Evolutionary conservation across 2,329 filamentous ascomycete species (phyloP).

Genomic region (Botrytis pseudocinerea): DNA sequence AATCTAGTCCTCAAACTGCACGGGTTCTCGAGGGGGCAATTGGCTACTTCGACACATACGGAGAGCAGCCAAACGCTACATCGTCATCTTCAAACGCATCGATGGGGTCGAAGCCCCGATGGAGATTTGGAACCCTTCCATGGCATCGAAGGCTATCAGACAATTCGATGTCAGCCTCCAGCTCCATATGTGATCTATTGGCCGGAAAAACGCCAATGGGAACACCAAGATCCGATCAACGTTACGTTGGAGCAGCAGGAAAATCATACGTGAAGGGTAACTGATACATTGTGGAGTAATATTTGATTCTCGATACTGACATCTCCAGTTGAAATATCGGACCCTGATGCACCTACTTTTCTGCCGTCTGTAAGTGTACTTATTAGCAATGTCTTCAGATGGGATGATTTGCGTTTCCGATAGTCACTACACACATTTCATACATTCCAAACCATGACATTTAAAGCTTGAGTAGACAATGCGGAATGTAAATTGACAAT

Average conservation of each 20-base stretch:
- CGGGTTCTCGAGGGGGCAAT: conserved; percentile 34
- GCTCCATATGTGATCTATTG: conserved; percentile 38
- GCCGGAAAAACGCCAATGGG: conserved; percentile 36
- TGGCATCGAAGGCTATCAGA: conserved; percentile 39
- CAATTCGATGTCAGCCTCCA: conserved; percentile 38
- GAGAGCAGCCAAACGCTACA: not conserved
- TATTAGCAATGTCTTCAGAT: too few species aligned
- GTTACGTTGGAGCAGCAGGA: conserved; percentile 30
- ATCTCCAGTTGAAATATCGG: conserved; percentile 35
- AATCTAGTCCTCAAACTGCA: conserved; percentile 30
- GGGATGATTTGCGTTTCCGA: not conserved
- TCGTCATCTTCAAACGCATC: conserved; percentile 17
- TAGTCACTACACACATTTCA: not conserved
- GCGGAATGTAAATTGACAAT: not conserved
- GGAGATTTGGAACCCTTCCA: conserved; percentile 38
- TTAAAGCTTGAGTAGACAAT: too few species aligned
- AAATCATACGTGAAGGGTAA: conserved; percentile 30
- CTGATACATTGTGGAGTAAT: not conserved
- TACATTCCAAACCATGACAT: not conserved
- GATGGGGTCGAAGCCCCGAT: conserved; percentile 23
- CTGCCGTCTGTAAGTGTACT: conserved; percentile 38
- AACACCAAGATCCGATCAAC: conserved; percentile 31
- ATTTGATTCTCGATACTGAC: not conserved
- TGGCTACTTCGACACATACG: conserved; percentile 28
- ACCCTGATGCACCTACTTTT: conserved; percentile 33